Evolutionary conservation across 2,329 filamentous ascomycete species (phyloP).

Genomic region (Sporothrix inflata): DNA sequence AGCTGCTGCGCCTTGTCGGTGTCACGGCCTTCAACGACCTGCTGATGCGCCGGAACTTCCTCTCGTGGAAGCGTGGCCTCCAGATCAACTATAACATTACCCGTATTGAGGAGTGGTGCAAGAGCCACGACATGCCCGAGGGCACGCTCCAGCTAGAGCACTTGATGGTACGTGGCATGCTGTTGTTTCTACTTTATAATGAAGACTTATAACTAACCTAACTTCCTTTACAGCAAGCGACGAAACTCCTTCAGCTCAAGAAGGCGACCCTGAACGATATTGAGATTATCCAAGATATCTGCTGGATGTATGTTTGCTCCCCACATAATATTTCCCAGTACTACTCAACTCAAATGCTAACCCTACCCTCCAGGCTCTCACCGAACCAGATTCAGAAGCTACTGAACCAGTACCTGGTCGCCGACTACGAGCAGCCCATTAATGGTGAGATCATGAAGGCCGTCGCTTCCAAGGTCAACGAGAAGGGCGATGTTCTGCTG

Average conservation of each 20-base stretch:
- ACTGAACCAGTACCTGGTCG: slow-evolving; percentile 96
- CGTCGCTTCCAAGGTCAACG: slow-evolving; percentile 92
- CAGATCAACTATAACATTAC: slow-evolving; percentile 99
- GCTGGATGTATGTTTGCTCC: slow-evolving; percentile 85
- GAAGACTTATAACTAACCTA: slow-evolving; percentile 37
- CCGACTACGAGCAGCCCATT: slow-evolving; percentile 98
- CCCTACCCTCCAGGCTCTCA: slow-evolving; percentile 67
- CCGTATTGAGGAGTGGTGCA: slow-evolving; percentile 99
- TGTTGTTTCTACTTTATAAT: neutral
- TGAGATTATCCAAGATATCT: slow-evolving; percentile 99
- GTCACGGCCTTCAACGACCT: slow-evolving; percentile 98
- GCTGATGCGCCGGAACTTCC: slow-evolving; percentile 96
- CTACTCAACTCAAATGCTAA: neutral
- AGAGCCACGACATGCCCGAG: slow-evolving; percentile 99
- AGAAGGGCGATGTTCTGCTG: slow-evolving; percentile 96
- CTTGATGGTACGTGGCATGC: slow-evolving; percentile 73
- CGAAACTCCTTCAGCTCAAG: slow-evolving; percentile 96
- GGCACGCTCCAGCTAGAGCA: slow-evolving; percentile 97
- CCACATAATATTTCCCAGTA: neutral
- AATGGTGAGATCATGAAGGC: slow-evolving; percentile 99
- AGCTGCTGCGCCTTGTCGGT: slow-evolving; percentile 88
- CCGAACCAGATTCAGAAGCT: slow-evolving; percentile 99
- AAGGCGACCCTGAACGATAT: slow-evolving; percentile 99
- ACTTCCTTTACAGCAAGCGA: slow-evolving; percentile 71
- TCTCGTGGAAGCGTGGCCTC: slow-evolving; percentile 97